These are phyloP conservation scores for Paraconiothyrium sp. DNA, from an alignment of 2,329 filamentous ascomycete species.

Conservation along the genomic window DNA sequence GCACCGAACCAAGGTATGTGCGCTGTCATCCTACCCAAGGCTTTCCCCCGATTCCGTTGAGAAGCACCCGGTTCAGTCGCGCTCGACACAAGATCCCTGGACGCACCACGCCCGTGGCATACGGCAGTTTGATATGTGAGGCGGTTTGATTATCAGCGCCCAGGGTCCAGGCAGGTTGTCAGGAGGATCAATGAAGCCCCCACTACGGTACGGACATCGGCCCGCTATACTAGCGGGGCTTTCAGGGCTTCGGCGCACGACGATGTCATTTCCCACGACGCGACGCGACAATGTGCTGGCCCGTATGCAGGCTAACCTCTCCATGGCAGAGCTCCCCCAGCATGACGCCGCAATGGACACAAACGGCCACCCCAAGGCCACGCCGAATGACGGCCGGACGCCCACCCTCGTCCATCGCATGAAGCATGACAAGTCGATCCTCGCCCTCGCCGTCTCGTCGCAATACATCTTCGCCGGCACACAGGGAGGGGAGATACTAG, in stretches of 20 bases:
- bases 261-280: slow-evolving; percentile 21
- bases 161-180: not conserved
- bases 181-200: slow-evolving; percentile 8
- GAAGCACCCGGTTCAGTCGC: not conserved
- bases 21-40: not conserved
- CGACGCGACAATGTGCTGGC: slow-evolving; percentile 35
- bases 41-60: not conserved
- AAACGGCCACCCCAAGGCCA: slow-evolving; percentile 24
- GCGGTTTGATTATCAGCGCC: not conserved
- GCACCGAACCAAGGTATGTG: slow-evolving; percentile 14
- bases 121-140: not conserved
- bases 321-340: slow-evolving; percentile 36
- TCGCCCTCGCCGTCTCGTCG: slow-evolving; percentile 82
- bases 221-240: slow-evolving; percentile 17
- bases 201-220: slow-evolving; percentile 1
- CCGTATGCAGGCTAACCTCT: slow-evolving; percentile 37
- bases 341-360: slow-evolving; percentile 35
- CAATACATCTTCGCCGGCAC: slow-evolving; percentile 90
- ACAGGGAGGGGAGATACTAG: slow-evolving; percentile 90
- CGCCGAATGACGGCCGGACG: slow-evolving; percentile 19
- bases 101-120: not conserved
- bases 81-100: not conserved
- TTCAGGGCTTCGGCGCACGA: slow-evolving; percentile 12
- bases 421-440: slow-evolving; percentile 79
- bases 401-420: slow-evolving; percentile 80